A percentile compares a stretch with the other conserved stretches of the same genome.
Evolutionary conservation across 495 filamentous ascomycete species (phyloP).

Genomic region (Daldinia decipiens): DNA sequence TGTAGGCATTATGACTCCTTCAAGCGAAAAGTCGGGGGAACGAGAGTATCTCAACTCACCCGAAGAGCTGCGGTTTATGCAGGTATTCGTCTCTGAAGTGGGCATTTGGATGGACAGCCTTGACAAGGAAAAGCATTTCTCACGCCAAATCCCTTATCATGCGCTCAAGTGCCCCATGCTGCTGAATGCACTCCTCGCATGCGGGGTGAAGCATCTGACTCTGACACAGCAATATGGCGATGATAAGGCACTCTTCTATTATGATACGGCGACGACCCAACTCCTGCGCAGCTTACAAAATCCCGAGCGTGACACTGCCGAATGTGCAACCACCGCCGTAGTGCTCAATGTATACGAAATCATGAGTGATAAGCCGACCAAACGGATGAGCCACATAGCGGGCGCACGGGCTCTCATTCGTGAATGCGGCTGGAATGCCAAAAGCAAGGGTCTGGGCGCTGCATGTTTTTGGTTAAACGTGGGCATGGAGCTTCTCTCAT

Average conservation of each 20-base stretch:
- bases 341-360: constrained; percentile 92
- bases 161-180: constrained; percentile 87
- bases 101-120: constrained; percentile 95
- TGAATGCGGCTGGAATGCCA: constrained; percentile 90
- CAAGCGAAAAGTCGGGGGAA: constrained; percentile 58
- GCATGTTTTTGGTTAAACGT: constrained; percentile 97
- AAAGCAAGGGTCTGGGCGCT: constrained; percentile 78
- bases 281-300: constrained; percentile 80
- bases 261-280: constrained; percentile 80
- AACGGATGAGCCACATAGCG: constrained; percentile 87
- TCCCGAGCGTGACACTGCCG: constrained; percentile 80
- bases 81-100: constrained; percentile 90
- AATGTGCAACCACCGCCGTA: constrained; percentile 89
- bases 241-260: constrained; percentile 82
- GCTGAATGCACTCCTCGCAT: constrained; percentile 90
- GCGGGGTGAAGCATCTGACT: constrained; percentile 83
- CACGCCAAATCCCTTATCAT: constrained; percentile 80
- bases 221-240: constrained; percentile 77
- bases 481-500: constrained; percentile 87
- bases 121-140: constrained; percentile 90
- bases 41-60: constrained; percentile 71
- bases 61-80: constrained; percentile 86
- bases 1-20: constrained; percentile 59
- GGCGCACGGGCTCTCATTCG: constrained; percentile 88
- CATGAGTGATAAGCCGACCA: constrained; percentile 80